phyloP scores from a whole-genome alignment of 495 filamentous ascomycete species.

The Copromyces sp. region DNA sequence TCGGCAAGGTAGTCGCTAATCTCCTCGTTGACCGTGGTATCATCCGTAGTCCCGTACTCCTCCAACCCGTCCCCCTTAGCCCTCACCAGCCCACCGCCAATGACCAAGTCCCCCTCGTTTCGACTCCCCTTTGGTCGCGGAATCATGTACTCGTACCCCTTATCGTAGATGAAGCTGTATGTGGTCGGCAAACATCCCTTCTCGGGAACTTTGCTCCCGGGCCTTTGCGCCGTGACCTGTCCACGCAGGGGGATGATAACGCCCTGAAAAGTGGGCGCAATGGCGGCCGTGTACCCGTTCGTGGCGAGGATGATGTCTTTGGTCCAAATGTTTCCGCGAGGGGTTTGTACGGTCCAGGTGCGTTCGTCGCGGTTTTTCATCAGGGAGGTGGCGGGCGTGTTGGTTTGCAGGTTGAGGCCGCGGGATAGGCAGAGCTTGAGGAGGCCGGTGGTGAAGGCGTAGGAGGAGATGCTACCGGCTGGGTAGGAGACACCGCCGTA shows the following conservation, averaged over 20 bases:
- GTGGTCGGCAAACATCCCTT: slow-evolving; percentile 36
- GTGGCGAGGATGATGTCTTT: slow-evolving; percentile 54
- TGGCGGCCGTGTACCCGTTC: slow-evolving; percentile 57
- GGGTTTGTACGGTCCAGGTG: slow-evolving; percentile 41
- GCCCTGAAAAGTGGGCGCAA: slow-evolving; percentile 46
- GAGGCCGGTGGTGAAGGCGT: slow-evolving; percentile 52
- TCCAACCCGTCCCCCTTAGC: slow-evolving; percentile 31
- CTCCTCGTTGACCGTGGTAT: slow-evolving; percentile 42
- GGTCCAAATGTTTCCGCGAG: slow-evolving; percentile 43
- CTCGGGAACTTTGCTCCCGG: slow-evolving; percentile 35
- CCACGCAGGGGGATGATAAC: slow-evolving; percentile 56
- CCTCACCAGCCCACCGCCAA: slow-evolving; percentile 54
- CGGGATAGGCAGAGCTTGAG: slow-evolving; percentile 40
- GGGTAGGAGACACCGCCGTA: slow-evolving; percentile 47
- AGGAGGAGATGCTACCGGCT: slow-evolving; percentile 55
- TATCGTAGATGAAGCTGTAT: slow-evolving; percentile 51
- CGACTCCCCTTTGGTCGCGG: slow-evolving; percentile 37
- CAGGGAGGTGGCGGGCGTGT: slow-evolving; percentile 42
- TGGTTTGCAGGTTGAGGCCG: slow-evolving; percentile 52
- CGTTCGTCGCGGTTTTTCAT: slow-evolving; percentile 14
- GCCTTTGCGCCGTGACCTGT: slow-evolving; percentile 55
- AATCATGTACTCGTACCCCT: slow-evolving; percentile 60
- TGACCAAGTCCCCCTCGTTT: slow-evolving; percentile 52
- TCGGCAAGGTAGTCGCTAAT: slow-evolving; percentile 44
- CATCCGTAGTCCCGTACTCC: slow-evolving; percentile 47